phyloP scores from a whole-genome alignment of 163 green algal species.

The Scenedesmus sp. region DNA sequence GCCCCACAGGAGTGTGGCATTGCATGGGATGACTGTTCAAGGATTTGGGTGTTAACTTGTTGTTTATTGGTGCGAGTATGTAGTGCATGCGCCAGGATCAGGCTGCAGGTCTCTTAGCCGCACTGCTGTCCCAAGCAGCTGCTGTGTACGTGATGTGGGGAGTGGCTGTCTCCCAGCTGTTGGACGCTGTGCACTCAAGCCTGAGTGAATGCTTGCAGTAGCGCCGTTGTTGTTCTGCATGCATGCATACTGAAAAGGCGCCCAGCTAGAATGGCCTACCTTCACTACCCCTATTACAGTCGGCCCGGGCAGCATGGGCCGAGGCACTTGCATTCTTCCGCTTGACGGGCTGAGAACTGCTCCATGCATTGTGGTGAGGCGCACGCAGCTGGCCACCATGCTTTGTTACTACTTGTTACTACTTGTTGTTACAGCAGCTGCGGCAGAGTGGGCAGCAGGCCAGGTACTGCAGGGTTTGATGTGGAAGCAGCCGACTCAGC shows the following conservation, averaged over 20 bases:
- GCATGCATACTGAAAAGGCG: neutral
- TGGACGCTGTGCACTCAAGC: neutral
- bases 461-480: neutral
- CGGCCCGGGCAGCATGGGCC: neutral
- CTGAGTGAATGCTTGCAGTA: neutral
- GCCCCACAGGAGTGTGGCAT: too few species aligned
- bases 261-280: neutral
- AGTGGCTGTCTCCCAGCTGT: neutral
- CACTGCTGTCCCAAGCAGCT: too few species aligned
- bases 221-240: neutral
- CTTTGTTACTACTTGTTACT: neutral
- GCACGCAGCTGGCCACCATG: neutral
- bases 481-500: neutral
- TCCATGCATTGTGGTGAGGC: neutral
- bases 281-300: neutral
- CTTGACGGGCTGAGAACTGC: neutral
- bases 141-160: too few species aligned
- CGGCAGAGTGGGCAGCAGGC: neutral
- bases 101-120: too few species aligned
- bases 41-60: too few species aligned
- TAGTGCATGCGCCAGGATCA: too few species aligned
- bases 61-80: too few species aligned
- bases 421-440: neutral
- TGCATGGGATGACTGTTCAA: too few species aligned
- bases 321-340: neutral